Conservation (phyloP, 2,329 filamentous ascomycete genomes). For the Apiospora phragmitis region DNA sequence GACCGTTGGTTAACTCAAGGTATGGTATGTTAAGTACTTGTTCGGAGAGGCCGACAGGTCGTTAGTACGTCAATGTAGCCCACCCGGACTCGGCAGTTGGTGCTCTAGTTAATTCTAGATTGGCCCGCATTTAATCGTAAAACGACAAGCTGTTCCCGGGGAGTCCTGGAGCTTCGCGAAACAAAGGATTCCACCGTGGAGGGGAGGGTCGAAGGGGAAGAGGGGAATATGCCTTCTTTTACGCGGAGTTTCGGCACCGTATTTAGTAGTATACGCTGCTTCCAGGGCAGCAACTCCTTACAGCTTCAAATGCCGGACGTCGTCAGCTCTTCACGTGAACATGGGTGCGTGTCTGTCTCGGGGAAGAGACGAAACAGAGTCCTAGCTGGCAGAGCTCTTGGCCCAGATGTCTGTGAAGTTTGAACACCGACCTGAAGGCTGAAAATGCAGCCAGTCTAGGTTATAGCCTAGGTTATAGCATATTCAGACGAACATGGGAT, state of each 20-base stretch:
- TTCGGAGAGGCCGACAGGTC: background rate
- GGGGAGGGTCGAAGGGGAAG: background rate
- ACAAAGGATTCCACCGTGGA: background rate
- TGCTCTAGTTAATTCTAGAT: background rate
- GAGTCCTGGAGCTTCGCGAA: background rate
- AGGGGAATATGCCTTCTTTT: background rate
- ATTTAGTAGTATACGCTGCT: background rate
- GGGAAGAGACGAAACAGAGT: slow-evolving; percentile 1
- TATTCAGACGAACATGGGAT: background rate
- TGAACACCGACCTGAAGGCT: background rate
- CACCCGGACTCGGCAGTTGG: slow-evolving; percentile 3
- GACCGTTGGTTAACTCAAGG: background rate
- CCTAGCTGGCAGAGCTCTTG: background rate
- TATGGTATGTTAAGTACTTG: background rate
- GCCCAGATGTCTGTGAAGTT: too few species aligned
- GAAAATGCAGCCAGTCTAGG: background rate
- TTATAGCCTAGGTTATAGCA: too few species aligned
- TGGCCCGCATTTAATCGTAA: background rate
- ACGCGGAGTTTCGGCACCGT: background rate
- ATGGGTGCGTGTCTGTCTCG: background rate
- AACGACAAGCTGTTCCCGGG: background rate
- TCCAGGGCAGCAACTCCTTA: background rate
- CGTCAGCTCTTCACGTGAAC: background rate
- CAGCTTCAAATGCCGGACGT: background rate
- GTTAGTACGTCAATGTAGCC: background rate